Evolutionary conservation across 331 rosid species (phyloP).

Genomic region (Cydonia oblonga): DNA sequence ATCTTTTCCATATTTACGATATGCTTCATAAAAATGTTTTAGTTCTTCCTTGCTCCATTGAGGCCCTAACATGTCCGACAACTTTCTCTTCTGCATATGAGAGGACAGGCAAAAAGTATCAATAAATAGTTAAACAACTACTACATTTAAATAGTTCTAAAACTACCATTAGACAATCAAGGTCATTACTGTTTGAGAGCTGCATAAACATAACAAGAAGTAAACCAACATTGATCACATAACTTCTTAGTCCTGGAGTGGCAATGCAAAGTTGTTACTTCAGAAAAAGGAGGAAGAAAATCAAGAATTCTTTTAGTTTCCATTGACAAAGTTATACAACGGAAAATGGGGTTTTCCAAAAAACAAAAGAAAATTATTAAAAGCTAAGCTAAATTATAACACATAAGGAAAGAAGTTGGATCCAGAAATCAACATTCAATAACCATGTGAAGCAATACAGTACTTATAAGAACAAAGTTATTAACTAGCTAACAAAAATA

Average conservation of each 20-base stretch:
- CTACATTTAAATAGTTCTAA: neutral
- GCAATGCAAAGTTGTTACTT: neutral
- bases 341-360: too few species aligned
- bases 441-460: too few species aligned
- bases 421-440: too few species aligned
- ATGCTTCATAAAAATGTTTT: slow-evolving; percentile 69
- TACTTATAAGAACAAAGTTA: too few species aligned
- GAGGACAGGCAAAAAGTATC: slow-evolving; percentile 6
- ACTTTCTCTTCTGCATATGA: slow-evolving; percentile 74
- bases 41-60: slow-evolving; percentile 86
- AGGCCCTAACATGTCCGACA: slow-evolving; percentile 85
- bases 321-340: neutral
- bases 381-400: too few species aligned
- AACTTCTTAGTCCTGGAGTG: neutral
- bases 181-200: neutral
- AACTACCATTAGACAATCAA: neutral
- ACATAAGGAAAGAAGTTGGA: too few species aligned
- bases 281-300: neutral
- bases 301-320: neutral
- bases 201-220: neutral
- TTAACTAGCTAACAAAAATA: too few species aligned
- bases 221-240: neutral
- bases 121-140: neutral
- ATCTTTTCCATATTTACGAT: slow-evolving; percentile 77
- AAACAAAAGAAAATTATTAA: too few species aligned